Conservation (phyloP, 2,329 filamentous ascomycete species). For the Cladosporium sp. region DNA sequence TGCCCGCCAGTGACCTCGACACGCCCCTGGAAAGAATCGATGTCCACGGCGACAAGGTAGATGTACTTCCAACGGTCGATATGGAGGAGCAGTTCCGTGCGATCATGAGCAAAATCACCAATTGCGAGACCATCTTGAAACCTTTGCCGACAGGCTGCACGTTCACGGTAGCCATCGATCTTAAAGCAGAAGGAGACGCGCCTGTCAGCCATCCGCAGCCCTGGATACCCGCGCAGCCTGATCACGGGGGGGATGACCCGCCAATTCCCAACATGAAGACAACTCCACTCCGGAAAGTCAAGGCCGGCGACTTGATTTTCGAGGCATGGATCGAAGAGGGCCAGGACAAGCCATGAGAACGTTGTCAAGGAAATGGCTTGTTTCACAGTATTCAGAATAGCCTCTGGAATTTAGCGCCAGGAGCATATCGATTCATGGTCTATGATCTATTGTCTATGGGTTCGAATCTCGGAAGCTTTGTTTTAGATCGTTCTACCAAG, state of each 20-base stretch:
- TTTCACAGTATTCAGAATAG: background rate
- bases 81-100: conserved; percentile 68
- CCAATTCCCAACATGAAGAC: conserved; percentile 28
- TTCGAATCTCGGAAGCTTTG: background rate
- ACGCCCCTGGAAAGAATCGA: conserved; percentile 43
- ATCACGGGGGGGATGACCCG: background rate
- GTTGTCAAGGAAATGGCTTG: background rate
- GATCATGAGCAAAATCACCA: conserved; percentile 56
- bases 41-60: conserved; percentile 18
- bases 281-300: conserved; percentile 56
- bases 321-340: conserved; percentile 64
- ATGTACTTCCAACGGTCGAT: conserved; percentile 39
- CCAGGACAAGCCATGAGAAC: conserved; percentile 3
- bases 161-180: conserved; percentile 69
- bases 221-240: conserved; percentile 50
- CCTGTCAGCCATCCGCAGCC: conserved; percentile 47
- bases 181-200: conserved; percentile 48
- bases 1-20: conserved; percentile 42
- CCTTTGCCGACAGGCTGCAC: conserved; percentile 60
- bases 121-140: conserved; percentile 52
- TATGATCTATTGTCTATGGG: conserved; percentile 2
- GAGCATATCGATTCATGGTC: background rate
- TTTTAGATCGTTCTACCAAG: too few relatives aligned
- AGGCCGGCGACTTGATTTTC: conserved; percentile 59
- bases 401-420: too few relatives aligned